Evolutionary conservation across 2,329 filamentous ascomycete species (phyloP), one percentile per base, ranked within the genome.

Genomic region (Xylariaceae sp.): DNA sequence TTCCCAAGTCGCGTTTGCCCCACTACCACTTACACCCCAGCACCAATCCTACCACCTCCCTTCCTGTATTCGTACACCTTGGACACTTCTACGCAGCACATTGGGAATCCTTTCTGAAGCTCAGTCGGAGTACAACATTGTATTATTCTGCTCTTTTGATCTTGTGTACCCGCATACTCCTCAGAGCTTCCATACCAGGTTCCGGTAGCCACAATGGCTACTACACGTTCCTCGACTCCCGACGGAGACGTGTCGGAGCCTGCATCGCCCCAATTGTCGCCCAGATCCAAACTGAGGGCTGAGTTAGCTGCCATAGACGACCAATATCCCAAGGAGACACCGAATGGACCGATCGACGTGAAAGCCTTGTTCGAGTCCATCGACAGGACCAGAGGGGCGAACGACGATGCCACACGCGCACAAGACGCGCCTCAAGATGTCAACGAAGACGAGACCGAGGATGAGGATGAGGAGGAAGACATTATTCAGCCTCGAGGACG

Each of bases 261-360:
- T 29, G 58, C 64, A 36, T 64, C 59, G 27, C 61, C 70, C 31
- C 50, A 50, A 33, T 37, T 72, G 33, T 67, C 73, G 9, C 74
- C 73, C 5, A 61, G 58, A 25, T 68, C 75, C 14, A 79, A 76
- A 44, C 63, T 78, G 31, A 63, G 59, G 44, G 70, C 72, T 14
- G 54, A 77, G 32, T 50, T 77, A 17, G 73, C 66, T 18, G 57
- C 61, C 1, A 55, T 75, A 9, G 66, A 70, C 26, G 40, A 46
- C 33, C 64, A 56, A 38, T 67, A 66, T 39, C 70, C 70, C 9
- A 71, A 70, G 8, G 65, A 69, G n/a, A 55, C 59, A 9, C 42
- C 28, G 27, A 45, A 33, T 3, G 34, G 36, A 4, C 43, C 47
- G 29, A 49, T 53, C 27, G 43, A 50, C 26, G 30, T 40, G 3